Evolutionary conservation across 225 moss, liverwort and hornwort genomes (phyloP), one percentile per base, ranked within the genome.

Genomic region (Bryum argenteum): DNA sequence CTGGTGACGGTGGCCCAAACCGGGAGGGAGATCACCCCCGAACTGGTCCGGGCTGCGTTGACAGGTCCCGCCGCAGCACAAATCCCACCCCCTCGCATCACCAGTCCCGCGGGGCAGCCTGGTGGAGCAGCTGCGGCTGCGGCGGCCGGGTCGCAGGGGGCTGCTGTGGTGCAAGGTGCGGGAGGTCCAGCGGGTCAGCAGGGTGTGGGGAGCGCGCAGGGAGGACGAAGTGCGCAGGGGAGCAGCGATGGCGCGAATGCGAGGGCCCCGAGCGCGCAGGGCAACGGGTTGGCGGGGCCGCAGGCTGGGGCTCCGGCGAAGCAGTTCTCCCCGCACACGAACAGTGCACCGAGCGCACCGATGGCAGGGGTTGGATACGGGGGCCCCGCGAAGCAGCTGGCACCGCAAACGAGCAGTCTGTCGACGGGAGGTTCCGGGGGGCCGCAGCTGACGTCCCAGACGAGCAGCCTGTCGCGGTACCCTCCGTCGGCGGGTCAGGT

Each of bases 1-100:
- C 92, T 98, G 58, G 98, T 98, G 69, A 98, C 98, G 52, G 94
- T 98, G 39, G 98, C 94, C 26, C 98, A 98, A 72, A 81, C 84
- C 1, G 98, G 98, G 61, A 81, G 98, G 78, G 94, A 94, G 55
- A 88, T 98, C 60, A 91, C 91, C 45, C 89, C 91, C n/a, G 98
- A 98, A 38, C 83, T 98, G 57, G 94, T 98, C 55, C 78, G 84
- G 61, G 89, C 91, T 33, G 98, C 94, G 78, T 77, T 98, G 82
- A 82, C 92, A 56, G 94, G 94, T 50, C 98, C 98, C 58, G 92
- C 91, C 10, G 92, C 98, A 65, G 94, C 98, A 24, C 94, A 91
- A 79, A 98, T 98, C 43, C 98, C 98, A 43, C 89, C 94, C 22
- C 98, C 94, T 50, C 83, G 91, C 19, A 98, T 98, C 59, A 75